phyloP scores from a whole-genome alignment of 768 basidiomycete species.

The Lepiota brunneoincarnata region DNA sequence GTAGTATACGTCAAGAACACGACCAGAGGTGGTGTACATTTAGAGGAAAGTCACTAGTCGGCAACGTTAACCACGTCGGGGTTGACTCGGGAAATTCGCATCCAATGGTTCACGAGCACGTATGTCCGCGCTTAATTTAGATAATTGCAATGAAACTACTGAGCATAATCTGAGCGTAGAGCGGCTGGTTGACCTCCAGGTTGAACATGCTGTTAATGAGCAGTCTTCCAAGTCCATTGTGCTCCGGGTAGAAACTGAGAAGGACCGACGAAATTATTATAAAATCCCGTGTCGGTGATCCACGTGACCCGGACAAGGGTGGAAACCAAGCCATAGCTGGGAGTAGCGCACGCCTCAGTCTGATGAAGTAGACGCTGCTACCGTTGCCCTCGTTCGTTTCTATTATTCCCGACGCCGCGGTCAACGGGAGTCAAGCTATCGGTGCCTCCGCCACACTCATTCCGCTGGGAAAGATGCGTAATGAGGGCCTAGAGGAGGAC shows the following conservation, averaged over 20 bases:
- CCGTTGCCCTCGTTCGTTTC: background rate
- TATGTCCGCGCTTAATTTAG: background rate
- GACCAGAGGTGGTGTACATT: too few species aligned
- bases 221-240: background rate
- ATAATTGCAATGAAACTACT: too few species aligned
- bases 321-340: background rate
- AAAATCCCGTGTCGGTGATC: background rate
- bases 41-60: too few species aligned
- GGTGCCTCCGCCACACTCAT: background rate
- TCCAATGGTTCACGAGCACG: slow-evolving; percentile 4
- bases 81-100: background rate
- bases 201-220: too few species aligned
- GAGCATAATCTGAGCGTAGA: too few species aligned
- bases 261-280: too few species aligned
- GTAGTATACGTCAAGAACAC: too few species aligned
- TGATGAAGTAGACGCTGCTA: background rate
- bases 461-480: slow-evolving; percentile 5
- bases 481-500: slow-evolving; percentile 8
- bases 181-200: too few species aligned
- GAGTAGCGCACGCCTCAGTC: background rate
- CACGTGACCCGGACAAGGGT: slow-evolving; percentile 8
- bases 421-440: background rate
- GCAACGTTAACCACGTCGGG: background rate
- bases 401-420: background rate
- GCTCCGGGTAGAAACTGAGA: background rate